Conservation (phyloP, 805 yeast species). For the Soucietia sequanensis region DNA sequence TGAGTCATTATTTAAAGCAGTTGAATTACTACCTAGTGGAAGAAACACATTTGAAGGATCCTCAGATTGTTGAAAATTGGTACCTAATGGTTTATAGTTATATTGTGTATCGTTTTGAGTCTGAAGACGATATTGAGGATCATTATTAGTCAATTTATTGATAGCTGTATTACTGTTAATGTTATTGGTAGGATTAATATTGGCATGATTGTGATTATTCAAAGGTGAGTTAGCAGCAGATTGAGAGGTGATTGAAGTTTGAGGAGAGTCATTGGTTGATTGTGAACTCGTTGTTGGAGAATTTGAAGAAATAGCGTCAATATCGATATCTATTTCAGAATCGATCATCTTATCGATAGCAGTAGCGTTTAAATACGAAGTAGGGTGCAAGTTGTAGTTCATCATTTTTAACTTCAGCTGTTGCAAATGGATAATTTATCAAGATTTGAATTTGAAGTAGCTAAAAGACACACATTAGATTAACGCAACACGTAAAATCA, state of each 20-base stretch:
- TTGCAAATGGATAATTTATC: no score
- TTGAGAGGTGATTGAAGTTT: conserved; percentile 36
- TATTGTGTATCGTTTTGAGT: neutral
- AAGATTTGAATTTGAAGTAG: no score
- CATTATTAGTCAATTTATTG: neutral
- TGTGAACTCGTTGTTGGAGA: conserved; percentile 28
- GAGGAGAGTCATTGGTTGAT: conserved; percentile 30
- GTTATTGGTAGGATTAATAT: conserved; percentile 1
- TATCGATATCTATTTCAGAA: conserved; percentile 26
- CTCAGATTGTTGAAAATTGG: neutral
- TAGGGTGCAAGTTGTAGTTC: conserved; percentile 46
- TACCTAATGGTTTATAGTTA: neutral
- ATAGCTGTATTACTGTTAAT: neutral
- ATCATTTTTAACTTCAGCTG: no score
- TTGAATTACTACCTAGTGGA: neutral
- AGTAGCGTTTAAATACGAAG: conserved; percentile 40
- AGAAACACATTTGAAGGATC: neutral
- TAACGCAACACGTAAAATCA: no score
- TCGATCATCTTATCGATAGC: conserved; percentile 16
- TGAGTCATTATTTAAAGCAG: neutral
- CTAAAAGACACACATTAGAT: no score
- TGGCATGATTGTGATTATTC: no score
- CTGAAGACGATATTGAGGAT: neutral
- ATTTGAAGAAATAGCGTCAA: conserved; percentile 24
- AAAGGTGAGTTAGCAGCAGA: conserved; percentile 36